Base-by-base conservation (phyloP, 2,329 filamentous ascomycete genomes). In the Cercospora berteroae region DNA sequence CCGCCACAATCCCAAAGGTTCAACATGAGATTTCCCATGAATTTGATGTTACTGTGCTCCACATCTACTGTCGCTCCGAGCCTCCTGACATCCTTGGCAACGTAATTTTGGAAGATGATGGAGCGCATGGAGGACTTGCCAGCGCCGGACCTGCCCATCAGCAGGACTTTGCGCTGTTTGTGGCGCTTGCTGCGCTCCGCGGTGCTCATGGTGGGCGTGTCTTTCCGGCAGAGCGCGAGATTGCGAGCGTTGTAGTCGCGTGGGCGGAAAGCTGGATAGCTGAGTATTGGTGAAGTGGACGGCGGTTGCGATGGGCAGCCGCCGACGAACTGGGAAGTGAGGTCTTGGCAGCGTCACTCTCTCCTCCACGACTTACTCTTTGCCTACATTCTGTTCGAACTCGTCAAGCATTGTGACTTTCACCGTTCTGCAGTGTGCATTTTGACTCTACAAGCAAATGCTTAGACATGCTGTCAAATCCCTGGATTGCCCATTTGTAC, bases 71-170 rank as follows among this genome's bases (percentile, higher is more conserved):
- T 99, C 1, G 95, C 95, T 72, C 95, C 95, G 65, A 99, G 84
- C 67, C 95, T 85, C 44, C 95, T 87, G 6, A 97, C 97, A 80
- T 99, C 95, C 77, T 96, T 93, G 65, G 95, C 95, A 72, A 98
- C 94, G 79, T 97, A 98, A 81, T 98, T 98, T 84, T 92, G 97
- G 82, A 99, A 99, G 79, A 99, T 97, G 77, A 99, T 98, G 77
- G 91, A 95, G 71, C 95, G 88, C 95, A 99, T 99, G 65, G 93
- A 97, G 50, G 94, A 97, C 82, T 99, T 99, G 64, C 95, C 95
- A 0, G 94, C 97, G 64, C 95, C 95, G 70, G 92, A 96, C 83
- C 97, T 97, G 74, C 95, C 95, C 95, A 84, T 84, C 55, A 85
- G 77, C 75, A 85, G 77, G 75, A 85, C 82, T 75, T 85, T 85